Base-by-base conservation (phyloP, 2,329 filamentous ascomycete species). In the Neonectria ditissima region DNA sequence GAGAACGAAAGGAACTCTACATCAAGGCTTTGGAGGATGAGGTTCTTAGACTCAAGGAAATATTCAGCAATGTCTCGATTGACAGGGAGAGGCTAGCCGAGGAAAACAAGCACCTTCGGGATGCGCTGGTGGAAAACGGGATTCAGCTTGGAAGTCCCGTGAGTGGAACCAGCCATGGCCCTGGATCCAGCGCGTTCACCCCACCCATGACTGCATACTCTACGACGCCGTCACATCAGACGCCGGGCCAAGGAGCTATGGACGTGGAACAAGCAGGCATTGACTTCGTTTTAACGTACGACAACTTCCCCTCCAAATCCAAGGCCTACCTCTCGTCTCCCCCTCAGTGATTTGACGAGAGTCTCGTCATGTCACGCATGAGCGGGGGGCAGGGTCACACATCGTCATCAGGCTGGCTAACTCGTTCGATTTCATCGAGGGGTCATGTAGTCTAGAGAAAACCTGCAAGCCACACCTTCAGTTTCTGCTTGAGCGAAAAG, bases 1-100 rank as follows among this genome's bases (percentile, higher is more conserved):
- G 96, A 59, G 96, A 98, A 81, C 89, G 96, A 70, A 98, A 98
- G 78, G 96, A 98, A 80, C 87, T 94, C 73, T 98, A 98, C 78
- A 97, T 97, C 82, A 97, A 97, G 78, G 89, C 92, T 11, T 87
- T 98, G 16, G 96, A 99, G 79, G 91, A 95, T 74, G 94, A 98
- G 80, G 92, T 98, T 5, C 84, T 97, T 20, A 90, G 93, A 52
- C 84, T 98, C 45, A 96, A 97, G 77, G 94, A 97, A 76, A 86
- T 91, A n/a, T 95, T 90, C 74, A 89, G 89, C 73, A 89, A 87
- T 54, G 86, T 91, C 18, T 86, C 89, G 7, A 89, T 91, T 70
- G 93, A 97, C 76, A 93, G 93, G 74, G 89, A 94, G 56, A 86
- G 87, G 55, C 82, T 94, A 9, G 85, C 87, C 48, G 89, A 93